phyloP scores from a whole-genome alignment of 345 rosid species.

The Camelina neglecta region DNA sequence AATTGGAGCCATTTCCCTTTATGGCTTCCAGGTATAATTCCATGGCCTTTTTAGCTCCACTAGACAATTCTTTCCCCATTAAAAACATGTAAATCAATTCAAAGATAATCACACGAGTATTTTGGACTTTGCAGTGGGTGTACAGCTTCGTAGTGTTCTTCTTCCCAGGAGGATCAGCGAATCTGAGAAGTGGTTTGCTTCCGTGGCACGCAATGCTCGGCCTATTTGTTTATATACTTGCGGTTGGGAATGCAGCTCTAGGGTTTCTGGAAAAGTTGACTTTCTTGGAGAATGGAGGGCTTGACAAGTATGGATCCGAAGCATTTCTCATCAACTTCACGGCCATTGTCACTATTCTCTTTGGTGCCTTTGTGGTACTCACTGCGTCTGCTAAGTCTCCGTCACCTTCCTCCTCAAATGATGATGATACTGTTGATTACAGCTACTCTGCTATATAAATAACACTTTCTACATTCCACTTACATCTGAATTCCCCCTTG shows the following conservation, averaged over 20 bases:
- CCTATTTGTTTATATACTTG: slow-evolving; percentile 61
- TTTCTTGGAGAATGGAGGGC: slow-evolving; percentile 75
- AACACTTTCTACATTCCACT: slow-evolving; percentile 17
- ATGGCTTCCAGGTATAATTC: slow-evolving; percentile 76
- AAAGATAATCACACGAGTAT: neutral
- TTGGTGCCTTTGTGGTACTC: slow-evolving; percentile 69
- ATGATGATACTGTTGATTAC: slow-evolving; percentile 46
- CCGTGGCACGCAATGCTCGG: slow-evolving; percentile 90
- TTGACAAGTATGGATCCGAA: slow-evolving; percentile 79
- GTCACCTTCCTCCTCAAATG: slow-evolving; percentile 23
- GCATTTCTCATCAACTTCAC: slow-evolving; percentile 92
- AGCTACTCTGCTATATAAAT: slow-evolving; percentile 61
- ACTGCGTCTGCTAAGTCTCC: slow-evolving; percentile 56
- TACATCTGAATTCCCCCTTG: slow-evolving; percentile 5
- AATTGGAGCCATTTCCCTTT: slow-evolving; percentile 69
- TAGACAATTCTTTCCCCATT: neutral
- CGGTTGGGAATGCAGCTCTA: slow-evolving; percentile 66
- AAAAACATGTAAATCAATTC: no score
- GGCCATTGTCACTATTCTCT: slow-evolving; percentile 70
- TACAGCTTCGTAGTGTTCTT: slow-evolving; percentile 80
- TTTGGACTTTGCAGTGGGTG: slow-evolving; percentile 67
- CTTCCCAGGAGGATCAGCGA: slow-evolving; percentile 69
- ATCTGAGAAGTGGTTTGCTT: slow-evolving; percentile 55
- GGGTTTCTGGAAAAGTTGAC: slow-evolving; percentile 93
- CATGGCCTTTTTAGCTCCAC: slow-evolving; percentile 18